Evolutionary conservation across 2,329 filamentous ascomycete genomes (phyloP), one percentile per base, ranked within the genome.

Genomic region (Penicillium concentricum): DNA sequence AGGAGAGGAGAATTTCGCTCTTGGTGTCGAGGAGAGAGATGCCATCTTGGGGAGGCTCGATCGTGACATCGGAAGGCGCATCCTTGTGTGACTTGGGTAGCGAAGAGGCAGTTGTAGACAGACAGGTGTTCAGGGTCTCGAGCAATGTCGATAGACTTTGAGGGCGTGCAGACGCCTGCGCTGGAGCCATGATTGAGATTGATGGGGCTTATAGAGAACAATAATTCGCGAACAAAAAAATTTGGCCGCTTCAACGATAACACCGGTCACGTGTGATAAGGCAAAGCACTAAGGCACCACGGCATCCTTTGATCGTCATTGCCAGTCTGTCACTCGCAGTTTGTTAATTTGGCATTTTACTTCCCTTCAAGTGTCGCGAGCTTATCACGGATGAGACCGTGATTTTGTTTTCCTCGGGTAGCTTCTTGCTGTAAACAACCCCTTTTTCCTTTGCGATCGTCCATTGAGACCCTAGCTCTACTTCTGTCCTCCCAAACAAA

Each of bases 1-100:
- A 99, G 4, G 93, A 93, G 38, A 99, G 86, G 18, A 99, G 86
- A n/a, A 99, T 83, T 72, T 99, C 94, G 76, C 95, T 97, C 79
- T 99, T 99, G 62, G 91, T 87, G 71, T 97, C 92, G 68, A 99
- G 87, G 1, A 99, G 85, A 0, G 94, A 97, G 57, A 99, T 94
- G 70, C 94, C 93, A 67, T 96, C 87, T 62, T 87, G 82, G 1
- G 90, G 88, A n/a, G 90, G 85, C 47, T 88, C 79, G 58, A 95
- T 83, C 15, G 87, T 86, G 57, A 92, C 85, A 44, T 88, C 81
- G 0, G 89, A 85, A 0, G 67, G 57, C 2, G 62, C 57, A 50
- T 70, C 68, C 18, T 69, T 69, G 48, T 62, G 59, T 3, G 67
- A 30, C 32, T 67, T 64, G 4, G 74, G 75, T 22, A 77, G 69